Evolutionary conservation across 192 early-diverging fungal genomes (phyloP).

Genomic region (Rhizophagus prolifer): DNA sequence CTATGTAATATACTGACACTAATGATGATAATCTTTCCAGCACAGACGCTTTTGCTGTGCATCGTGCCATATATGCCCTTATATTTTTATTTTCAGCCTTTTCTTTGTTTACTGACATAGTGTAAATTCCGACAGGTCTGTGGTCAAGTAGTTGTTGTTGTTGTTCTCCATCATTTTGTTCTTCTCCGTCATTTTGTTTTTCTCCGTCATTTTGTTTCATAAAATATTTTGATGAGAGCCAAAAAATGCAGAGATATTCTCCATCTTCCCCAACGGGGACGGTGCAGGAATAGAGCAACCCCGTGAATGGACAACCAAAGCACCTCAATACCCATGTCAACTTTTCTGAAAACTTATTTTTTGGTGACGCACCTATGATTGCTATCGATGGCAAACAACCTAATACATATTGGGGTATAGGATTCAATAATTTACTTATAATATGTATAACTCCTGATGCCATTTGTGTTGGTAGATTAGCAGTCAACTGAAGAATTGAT

Average conservation of each 20-base stretch:
- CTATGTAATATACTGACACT: slow-evolving; percentile 5
- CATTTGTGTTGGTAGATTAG: too few relatives aligned
- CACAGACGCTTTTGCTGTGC: slow-evolving; percentile 6
- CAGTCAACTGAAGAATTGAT: too few relatives aligned
- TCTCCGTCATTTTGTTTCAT: too few relatives aligned
- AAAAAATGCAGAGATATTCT: not conserved
- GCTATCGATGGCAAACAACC: not conserved
- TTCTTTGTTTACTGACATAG: not conserved
- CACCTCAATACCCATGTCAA: not conserved
- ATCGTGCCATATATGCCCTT: too few relatives aligned
- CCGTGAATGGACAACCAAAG: slow-evolving; percentile 1
- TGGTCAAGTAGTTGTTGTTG: too few relatives aligned
- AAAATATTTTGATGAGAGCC: not conserved
- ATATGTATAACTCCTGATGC: too few relatives aligned
- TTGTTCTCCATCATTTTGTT: too few relatives aligned
- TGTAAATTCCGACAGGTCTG: too few relatives aligned
- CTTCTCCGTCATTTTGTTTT: too few relatives aligned
- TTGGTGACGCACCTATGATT: not conserved
- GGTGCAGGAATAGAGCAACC: not conserved
- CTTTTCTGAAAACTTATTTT: not conserved
- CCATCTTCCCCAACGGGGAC: not conserved
- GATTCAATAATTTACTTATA: not conserved
- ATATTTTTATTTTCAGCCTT: not conserved
- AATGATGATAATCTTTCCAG: slow-evolving; percentile 4
- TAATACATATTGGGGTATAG: slow-evolving; percentile 9